Base-by-base conservation (phyloP, 2,329 filamentous ascomycete species). In the Scedosporium minutisporum region DNA sequence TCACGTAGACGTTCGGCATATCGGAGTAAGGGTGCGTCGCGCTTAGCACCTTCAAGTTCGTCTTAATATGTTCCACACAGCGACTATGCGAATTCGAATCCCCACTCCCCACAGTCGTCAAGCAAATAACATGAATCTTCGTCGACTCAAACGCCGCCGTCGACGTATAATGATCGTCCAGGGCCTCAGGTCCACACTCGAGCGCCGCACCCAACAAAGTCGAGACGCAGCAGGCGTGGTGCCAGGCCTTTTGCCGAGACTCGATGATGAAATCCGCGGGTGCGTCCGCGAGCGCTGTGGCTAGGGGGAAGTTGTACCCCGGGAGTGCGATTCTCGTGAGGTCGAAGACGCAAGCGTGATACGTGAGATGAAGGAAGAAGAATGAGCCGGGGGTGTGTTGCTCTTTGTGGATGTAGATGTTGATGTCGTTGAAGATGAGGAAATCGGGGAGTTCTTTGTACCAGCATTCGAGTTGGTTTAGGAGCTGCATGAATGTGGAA, bases 41-140 rank as follows among this genome's bases (percentile, higher is more conserved):
- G 9, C 57, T 57, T 5, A 65, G 21, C n/a, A 60, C 25, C 38
- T 33, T 59, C 18, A 70, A 59, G 23, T 67, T 67, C n/a, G 61
- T 64, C 9, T 63, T 58, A 7, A 70, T 63, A 60, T 70, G 68
- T 16, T 67, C 66, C 38, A 63, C 63, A 3, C 67, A 67, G 7
- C 61, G 61, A 29, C 65, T 59, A 16, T 66, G 60, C 46, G 65
- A 64, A n/a, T 65, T 63, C 4, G 65, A 65, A 33, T 61, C 64
- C 27, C 64, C 64, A 14, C 65, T 18, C 12, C 46, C 66, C 3
- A 66, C 66, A 25, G 68, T 69, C 3, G 69, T 66, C 4, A 68
- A 63, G 51, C 69, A 67, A 6, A 71, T 65, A 29, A 70, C 66
- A 23, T 70, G 69, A 21, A 71, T 67, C 57, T 70, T 71, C 57